Evolutionary conservation across 108 stramenopile species (phyloP).

Genomic region (Asterionellopsis glacialis): DNA sequence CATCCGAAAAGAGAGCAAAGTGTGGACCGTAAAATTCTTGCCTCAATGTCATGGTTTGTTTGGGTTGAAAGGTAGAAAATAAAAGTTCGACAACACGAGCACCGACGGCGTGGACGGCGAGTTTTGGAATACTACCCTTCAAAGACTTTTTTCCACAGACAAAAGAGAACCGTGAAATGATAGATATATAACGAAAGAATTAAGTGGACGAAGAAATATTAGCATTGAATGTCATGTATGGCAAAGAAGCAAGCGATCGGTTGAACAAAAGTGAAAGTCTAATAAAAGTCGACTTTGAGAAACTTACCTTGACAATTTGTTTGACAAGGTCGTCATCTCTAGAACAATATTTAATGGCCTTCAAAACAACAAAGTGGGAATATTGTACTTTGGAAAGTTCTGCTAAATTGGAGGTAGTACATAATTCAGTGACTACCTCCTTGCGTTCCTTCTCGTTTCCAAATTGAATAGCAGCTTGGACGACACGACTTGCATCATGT

Average conservation of each 20-base stretch:
- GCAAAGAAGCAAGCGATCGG: constrained; percentile 1
- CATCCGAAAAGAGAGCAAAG: constrained; percentile 58
- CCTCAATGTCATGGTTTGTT: constrained; percentile 54
- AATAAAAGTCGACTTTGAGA: background rate
- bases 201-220: constrained; percentile 8
- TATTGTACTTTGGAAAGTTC: constrained; percentile 89
- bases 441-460: constrained; percentile 55
- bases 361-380: constrained; percentile 87
- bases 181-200: constrained; percentile 11
- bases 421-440: constrained; percentile 58
- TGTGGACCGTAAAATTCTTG: constrained; percentile 90
- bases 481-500: constrained; percentile 88
- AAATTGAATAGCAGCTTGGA: constrained; percentile 86
- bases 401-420: constrained; percentile 29
- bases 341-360: constrained; percentile 83
- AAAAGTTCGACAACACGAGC: constrained; percentile 80
- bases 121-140: constrained; percentile 73
- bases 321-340: constrained; percentile 52
- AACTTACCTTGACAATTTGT: constrained; percentile 71
- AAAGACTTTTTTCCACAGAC: constrained; percentile 32
- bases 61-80: constrained; percentile 70
- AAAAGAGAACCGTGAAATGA: background rate
- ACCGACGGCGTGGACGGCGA: constrained; percentile 86
- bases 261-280: background rate
- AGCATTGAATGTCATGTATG: constrained; percentile 8